phyloP scores from a whole-genome alignment of 2,329 filamentous ascomycete species.

The Penicillium sp. region DNA sequence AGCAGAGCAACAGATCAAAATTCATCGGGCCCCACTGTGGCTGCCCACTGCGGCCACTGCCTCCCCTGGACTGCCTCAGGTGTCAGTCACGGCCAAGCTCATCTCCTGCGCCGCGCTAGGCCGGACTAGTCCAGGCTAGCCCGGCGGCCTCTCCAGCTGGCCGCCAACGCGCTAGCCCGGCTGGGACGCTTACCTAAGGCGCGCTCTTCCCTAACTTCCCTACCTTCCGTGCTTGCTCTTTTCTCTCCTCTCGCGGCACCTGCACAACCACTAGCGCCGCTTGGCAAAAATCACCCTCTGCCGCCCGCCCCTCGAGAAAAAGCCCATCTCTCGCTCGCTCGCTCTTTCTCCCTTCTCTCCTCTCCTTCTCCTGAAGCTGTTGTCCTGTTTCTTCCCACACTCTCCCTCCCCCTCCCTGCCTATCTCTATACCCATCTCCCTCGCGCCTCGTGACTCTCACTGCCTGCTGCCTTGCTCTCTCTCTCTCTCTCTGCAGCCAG shows the following conservation, averaged over 20 bases:
- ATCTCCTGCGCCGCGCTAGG: neutral
- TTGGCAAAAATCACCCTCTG: constrained; percentile 30
- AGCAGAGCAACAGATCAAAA: neutral
- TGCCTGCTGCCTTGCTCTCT: neutral
- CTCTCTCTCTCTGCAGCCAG: neutral
- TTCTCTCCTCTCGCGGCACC: constrained; percentile 9
- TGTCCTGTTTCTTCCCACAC: neutral
- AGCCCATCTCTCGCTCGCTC: constrained; percentile 19
- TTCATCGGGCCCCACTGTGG: constrained; percentile 1
- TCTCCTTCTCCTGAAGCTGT: constrained; percentile 8
- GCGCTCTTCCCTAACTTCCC: too few species aligned
- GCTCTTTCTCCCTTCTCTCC: constrained; percentile 8
- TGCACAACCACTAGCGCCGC: constrained; percentile 34
- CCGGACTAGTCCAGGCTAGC: constrained; percentile 1
- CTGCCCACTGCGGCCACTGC: too few species aligned
- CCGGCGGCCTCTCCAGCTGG: neutral
- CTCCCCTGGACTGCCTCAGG: constrained; percentile 6
- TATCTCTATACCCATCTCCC: neutral
- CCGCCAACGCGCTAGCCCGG: neutral
- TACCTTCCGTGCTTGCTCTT: neutral
- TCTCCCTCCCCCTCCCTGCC: neutral
- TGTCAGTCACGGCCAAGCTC: neutral
- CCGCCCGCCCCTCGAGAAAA: constrained; percentile 28
- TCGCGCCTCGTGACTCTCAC: neutral
- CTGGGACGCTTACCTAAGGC: neutral